Evolutionary conservation across 495 filamentous ascomycete genomes (phyloP), one percentile per base, ranked within the genome.

Genomic region (Stereocaulon alpinum): DNA sequence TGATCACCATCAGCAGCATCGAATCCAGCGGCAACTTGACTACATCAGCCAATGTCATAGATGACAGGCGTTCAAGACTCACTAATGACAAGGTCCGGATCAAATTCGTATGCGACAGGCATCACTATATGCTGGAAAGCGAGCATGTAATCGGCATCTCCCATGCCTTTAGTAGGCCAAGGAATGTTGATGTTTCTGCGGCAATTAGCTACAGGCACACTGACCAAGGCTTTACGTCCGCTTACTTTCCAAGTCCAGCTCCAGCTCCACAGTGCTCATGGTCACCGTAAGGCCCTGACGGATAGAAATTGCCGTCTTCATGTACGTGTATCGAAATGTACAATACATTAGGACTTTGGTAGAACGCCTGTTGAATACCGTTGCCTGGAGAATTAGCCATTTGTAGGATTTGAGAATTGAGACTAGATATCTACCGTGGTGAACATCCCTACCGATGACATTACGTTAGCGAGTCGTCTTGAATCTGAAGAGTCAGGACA

Each of bases 311-410:
- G 0, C 88, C 91, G 60, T 86, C 77, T 40, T 82, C 74, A 63
- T 91, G 89, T 43, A 96, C 89, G 70, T 99, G 93, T n/a, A 96
- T 72, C 0, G 94, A 97, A 59, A 99, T 90, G 67, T 99, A 99
- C 0, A 99, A 80, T 32, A 97, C 82, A 66, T 95, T 95, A 0
- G 93, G 93, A 67, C 97, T 89, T 27, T 89, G 77, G 68, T 97
- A 95, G 63, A 97, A 96, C 45, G 91, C 88, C 62, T 93, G 88
- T 63, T 99, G 93, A n/a, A 95, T 87, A 14, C 93, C 93, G 67
- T 99, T 98, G 59, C 93, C 91, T 78, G 53, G 18, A n/a, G 30
- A 10, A 7, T 50, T 27, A 50, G 47, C 18, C n/a, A 27, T 44
- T 56, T 48, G 3, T 76, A 22, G 71, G 67, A 56, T 45, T 22